Evolutionary conservation across 257 asterid species (phyloP).

Genomic region (Solanum ossicruentum): DNA sequence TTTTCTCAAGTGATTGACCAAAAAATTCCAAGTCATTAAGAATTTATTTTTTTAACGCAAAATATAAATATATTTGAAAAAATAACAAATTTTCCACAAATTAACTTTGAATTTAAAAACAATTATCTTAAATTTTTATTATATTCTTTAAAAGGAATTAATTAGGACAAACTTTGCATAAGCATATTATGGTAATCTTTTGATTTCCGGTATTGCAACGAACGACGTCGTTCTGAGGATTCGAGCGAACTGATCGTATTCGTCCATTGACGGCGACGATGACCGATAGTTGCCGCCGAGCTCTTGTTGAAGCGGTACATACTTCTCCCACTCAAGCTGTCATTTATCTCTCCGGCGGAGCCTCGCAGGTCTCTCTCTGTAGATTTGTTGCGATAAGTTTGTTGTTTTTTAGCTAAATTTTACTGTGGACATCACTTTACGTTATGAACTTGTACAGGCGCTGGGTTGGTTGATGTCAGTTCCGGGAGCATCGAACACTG

Average conservation of each 20-base stretch:
- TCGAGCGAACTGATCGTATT: neutral
- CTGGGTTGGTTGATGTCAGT: conserved; percentile 89
- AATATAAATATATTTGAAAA: no score
- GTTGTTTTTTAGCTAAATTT: neutral
- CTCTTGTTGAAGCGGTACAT: conserved; percentile 65
- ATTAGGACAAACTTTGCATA: neutral
- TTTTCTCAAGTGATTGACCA: neutral
- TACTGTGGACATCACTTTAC: neutral
- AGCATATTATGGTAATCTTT: neutral
- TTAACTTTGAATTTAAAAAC: neutral
- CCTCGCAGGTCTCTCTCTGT: conserved; percentile 56
- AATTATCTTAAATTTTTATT: accelerated
- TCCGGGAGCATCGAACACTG: conserved; percentile 86
- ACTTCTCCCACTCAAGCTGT: conserved; percentile 65
- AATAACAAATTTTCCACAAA: no score
- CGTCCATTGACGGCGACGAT: conserved; percentile 1
- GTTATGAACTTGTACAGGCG: conserved; percentile 33
- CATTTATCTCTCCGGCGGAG: conserved; percentile 82
- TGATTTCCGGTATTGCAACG: neutral
- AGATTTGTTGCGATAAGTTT: neutral
- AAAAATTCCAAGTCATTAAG: neutral
- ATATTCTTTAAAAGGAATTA: neutral
- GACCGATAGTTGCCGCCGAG: conserved; percentile 63
- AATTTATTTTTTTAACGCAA: no score
- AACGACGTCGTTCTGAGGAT: neutral